These are phyloP conservation scores for Coprinellus aureogranulatus DNA, from an alignment of 768 basidiomycete species.

Conservation along the genomic window DNA sequence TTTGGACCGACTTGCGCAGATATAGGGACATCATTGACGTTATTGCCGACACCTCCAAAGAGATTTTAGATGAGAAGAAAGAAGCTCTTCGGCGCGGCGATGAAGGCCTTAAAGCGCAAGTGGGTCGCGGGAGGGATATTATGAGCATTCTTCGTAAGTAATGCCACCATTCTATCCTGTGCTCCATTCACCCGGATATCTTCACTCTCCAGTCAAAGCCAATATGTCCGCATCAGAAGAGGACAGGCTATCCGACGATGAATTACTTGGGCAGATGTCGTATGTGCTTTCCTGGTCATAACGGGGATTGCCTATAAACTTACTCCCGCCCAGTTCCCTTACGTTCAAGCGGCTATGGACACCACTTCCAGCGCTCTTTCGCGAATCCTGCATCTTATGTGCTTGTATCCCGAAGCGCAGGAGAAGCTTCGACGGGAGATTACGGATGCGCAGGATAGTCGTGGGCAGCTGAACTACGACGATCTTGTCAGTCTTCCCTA, in stretches of 20 bases:
- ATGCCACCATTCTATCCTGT: neutral
- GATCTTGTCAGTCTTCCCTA: constrained; percentile 33
- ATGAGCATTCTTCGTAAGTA: constrained; percentile 45
- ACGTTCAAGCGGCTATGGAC: constrained; percentile 42
- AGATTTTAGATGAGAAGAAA: constrained; percentile 39
- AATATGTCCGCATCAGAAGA: constrained; percentile 30
- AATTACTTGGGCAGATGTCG: constrained; percentile 30
- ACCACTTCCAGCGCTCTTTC: constrained; percentile 42
- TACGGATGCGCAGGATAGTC: constrained; percentile 18
- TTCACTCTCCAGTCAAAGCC: constrained; percentile 29
- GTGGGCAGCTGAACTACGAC: constrained; percentile 34
- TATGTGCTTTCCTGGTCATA: neutral
- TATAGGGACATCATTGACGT: constrained; percentile 32
- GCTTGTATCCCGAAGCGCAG: constrained; percentile 27
- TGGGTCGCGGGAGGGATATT: constrained; percentile 43
- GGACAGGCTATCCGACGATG: constrained; percentile 31
- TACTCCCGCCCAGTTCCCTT: constrained; percentile 16
- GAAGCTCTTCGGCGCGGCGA: constrained; percentile 32
- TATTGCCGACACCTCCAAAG: constrained; percentile 32
- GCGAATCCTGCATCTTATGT: constrained; percentile 34
- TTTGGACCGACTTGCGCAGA: constrained; percentile 26
- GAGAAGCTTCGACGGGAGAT: constrained; percentile 38
- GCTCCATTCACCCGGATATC: too few relatives aligned
- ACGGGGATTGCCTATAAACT: too few relatives aligned
- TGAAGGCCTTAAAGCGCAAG: constrained; percentile 28